Percentiles rank a stretch among this genome's conserved stretches.
phyloP scores from a whole-genome alignment of 805 yeast species.

The Candida broadrunensis region DNA sequence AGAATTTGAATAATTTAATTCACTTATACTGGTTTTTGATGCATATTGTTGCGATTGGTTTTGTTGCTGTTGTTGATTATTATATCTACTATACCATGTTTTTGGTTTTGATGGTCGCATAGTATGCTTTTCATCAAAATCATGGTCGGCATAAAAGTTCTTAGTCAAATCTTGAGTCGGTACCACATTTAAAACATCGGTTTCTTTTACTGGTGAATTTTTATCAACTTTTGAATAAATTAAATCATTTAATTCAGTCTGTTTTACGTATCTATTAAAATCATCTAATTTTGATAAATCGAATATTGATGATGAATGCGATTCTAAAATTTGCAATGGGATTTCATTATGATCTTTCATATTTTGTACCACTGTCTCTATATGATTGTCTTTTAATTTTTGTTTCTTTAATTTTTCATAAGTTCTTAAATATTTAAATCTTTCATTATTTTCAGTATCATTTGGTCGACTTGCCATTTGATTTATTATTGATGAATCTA shows the following conservation, averaged over 20 bases:
- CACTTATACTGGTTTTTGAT: slow-evolving; percentile 5
- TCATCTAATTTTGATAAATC: slow-evolving; percentile 32
- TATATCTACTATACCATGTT: slow-evolving; percentile 1
- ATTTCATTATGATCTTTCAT: slow-evolving; percentile 11
- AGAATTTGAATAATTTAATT: slow-evolving; percentile 6
- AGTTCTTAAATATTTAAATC: slow-evolving; percentile 24
- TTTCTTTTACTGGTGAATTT: slow-evolving; percentile 8
- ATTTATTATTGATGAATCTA: slow-evolving; percentile 23
- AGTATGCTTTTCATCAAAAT: slow-evolving; percentile 6
- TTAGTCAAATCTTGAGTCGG: slow-evolving; percentile 20
- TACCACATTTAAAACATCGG: slow-evolving; percentile 24
- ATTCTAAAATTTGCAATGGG: slow-evolving; percentile 10
- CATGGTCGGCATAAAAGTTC: slow-evolving; percentile 22
- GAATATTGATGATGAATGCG: slow-evolving; percentile 25
- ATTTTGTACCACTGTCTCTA: slow-evolving; percentile 3
- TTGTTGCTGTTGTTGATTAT: neutral
- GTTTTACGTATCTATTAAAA: slow-evolving; percentile 28
- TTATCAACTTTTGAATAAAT: slow-evolving; percentile 19
- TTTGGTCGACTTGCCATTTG: slow-evolving; percentile 12
- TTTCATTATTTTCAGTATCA: slow-evolving; percentile 10
- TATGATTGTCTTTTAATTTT: slow-evolving; percentile 3
- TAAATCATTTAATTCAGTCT: slow-evolving; percentile 31
- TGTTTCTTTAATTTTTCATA: slow-evolving; percentile 18
- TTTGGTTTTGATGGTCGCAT: slow-evolving; percentile 3
- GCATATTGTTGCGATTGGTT: neutral